These are phyloP conservation scores for Mucuna pruriens DNA, from an alignment of 306 rosid species.

Conservation along the genomic window DNA sequence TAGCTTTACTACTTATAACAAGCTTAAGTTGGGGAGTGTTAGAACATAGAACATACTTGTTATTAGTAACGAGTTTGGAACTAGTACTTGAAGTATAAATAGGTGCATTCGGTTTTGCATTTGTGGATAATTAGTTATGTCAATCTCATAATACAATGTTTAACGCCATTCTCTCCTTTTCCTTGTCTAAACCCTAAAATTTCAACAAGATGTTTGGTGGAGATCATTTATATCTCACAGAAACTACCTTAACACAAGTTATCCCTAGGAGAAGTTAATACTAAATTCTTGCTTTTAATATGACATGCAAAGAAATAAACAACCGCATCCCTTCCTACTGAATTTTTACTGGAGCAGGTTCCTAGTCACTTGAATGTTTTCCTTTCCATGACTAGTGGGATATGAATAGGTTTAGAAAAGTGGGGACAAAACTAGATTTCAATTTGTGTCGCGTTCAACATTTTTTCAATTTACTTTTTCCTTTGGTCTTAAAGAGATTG, in stretches of 20 bases:
- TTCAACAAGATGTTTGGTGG: background rate
- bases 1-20: background rate
- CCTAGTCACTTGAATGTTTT: background rate
- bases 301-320: background rate
- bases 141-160: background rate
- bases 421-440: background rate
- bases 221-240: background rate
- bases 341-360: conserved; percentile 1
- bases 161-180: background rate
- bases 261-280: background rate
- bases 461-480: background rate
- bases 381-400: background rate
- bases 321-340: background rate
- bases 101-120: background rate
- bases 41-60: background rate
- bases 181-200: background rate
- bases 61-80: background rate
- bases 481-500: background rate
- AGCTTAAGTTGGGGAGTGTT: background rate
- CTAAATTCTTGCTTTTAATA: background rate
- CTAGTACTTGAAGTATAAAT: background rate
- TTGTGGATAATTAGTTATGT: background rate
- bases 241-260: conserved; percentile 5
- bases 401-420: conserved; percentile 9
- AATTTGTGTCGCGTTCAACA: background rate